These are phyloP conservation scores for Yamadazyma kitorensis DNA, from an alignment of 805 yeast species.

Conservation along the genomic window DNA sequence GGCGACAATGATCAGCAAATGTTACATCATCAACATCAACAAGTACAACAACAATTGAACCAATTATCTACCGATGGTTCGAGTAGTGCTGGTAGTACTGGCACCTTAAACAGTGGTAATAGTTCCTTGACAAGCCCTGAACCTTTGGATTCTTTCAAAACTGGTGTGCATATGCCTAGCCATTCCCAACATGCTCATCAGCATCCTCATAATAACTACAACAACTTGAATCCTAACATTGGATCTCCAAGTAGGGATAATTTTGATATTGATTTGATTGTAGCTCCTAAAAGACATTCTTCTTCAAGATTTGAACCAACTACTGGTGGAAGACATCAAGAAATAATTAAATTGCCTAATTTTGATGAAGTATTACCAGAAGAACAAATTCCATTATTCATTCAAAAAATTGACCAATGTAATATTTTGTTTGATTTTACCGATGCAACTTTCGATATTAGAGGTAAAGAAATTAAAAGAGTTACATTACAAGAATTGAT, in stretches of 20 bases:
- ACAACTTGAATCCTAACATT: conserved; percentile 28
- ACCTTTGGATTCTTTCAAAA: conserved; percentile 12
- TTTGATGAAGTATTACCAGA: conserved; percentile 84
- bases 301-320: conserved; percentile 85
- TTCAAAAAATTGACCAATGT: conserved; percentile 91
- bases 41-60: conserved; percentile 14
- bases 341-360: conserved; percentile 71
- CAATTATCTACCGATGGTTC: conserved; percentile 13
- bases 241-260: conserved; percentile 64
- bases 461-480: conserved; percentile 90
- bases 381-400: conserved; percentile 74
- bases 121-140: not conserved
- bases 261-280: conserved; percentile 75
- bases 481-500: conserved; percentile 84
- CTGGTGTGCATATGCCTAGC: conserved; percentile 14
- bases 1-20: not conserved
- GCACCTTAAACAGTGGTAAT: not conserved
- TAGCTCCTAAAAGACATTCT: conserved; percentile 81
- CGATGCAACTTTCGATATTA: conserved; percentile 88
- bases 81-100: not conserved
- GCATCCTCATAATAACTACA: conserved; percentile 16
- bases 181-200: conserved; percentile 21
- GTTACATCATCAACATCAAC: conserved; percentile 1
- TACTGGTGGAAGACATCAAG: conserved; percentile 40
- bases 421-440: conserved; percentile 89